phyloP scores from a whole-genome alignment of 2,329 filamentous ascomycete species.

The Fusarium heterosporum region DNA sequence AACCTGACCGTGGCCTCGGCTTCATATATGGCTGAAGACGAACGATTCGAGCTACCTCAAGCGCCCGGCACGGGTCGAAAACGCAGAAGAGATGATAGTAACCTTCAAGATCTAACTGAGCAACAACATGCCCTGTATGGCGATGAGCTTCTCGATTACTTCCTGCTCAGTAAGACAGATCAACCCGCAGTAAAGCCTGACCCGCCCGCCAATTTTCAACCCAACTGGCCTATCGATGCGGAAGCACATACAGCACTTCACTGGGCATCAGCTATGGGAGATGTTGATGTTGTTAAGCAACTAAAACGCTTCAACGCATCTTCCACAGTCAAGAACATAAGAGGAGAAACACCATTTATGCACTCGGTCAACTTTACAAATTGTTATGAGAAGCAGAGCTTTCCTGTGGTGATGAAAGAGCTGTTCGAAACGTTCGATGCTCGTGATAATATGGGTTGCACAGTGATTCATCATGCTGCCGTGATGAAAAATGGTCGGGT shows the following conservation, averaged over 20 bases:
- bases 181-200: conserved; percentile 78
- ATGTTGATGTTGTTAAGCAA: conserved; percentile 89
- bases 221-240: conserved; percentile 92
- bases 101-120: conserved; percentile 73
- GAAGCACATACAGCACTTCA: conserved; percentile 93
- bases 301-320: conserved; percentile 84
- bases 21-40: conserved; percentile 86
- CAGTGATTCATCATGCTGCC: conserved; percentile 94
- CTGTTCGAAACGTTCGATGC: conserved; percentile 84
- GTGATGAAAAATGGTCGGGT: conserved; percentile 84
- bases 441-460: conserved; percentile 83
- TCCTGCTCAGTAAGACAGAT: conserved; percentile 86
- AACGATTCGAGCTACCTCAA: conserved; percentile 77
- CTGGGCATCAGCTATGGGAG: conserved; percentile 98
- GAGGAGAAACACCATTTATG: conserved; percentile 92
- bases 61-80: conserved; percentile 73
- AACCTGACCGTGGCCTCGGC: conserved; percentile 85
- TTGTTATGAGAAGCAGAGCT: conserved; percentile 92
- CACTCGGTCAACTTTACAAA: conserved; percentile 96
- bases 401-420: conserved; percentile 84
- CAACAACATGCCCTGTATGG: conserved; percentile 92
- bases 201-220: conserved; percentile 86
- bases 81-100: conserved; percentile 76
- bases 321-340: conserved; percentile 75
- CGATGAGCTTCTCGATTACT: conserved; percentile 95